Percentiles rank a stretch among this genome's conserved stretches.
phyloP scores from a whole-genome alignment of 345 rosid genomes.

The Draba incana region DNA sequence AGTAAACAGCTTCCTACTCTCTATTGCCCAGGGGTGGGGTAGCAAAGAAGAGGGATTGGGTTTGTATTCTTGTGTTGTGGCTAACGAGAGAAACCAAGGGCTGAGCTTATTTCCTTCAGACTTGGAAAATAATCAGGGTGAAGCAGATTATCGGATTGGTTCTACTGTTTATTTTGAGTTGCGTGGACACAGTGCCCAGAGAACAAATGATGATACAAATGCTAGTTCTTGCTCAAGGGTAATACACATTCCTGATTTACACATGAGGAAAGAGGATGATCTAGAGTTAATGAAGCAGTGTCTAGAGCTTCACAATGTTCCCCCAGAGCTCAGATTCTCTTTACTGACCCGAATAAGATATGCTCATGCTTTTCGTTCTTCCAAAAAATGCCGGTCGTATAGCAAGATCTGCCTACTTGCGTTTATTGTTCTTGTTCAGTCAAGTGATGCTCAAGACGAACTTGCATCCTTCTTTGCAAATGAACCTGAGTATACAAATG shows the following conservation, averaged over 20 bases:
- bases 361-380: constrained; percentile 86
- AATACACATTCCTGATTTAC: constrained; percentile 78
- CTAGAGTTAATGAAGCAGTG: constrained; percentile 74
- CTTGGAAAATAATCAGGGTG: constrained; percentile 56
- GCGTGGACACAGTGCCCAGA: constrained; percentile 61
- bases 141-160: constrained; percentile 72
- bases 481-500: constrained; percentile 97
- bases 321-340: constrained; percentile 78
- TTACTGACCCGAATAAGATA: constrained; percentile 89
- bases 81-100: constrained; percentile 86
- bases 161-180: constrained; percentile 89
- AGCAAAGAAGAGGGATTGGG: constrained; percentile 98
- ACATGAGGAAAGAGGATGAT: constrained; percentile 86
- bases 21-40: constrained; percentile 98
- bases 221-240: constrained; percentile 52
- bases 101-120: constrained; percentile 82
- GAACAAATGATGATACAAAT: constrained; percentile 44
- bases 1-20: constrained; percentile 77
- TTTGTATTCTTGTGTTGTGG: constrained; percentile 82
- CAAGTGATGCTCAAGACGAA: constrained; percentile 91
- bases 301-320: constrained; percentile 74
- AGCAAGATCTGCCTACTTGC: constrained; percentile 95
- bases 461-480: constrained; percentile 86
- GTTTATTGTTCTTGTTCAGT: constrained; percentile 92
- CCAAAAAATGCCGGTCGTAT: constrained; percentile 83